Percentiles rank a stretch among this genome's conserved stretches.
phyloP scores from a whole-genome alignment of 768 basidiomycete species.

The Boletales sp. region DNA sequence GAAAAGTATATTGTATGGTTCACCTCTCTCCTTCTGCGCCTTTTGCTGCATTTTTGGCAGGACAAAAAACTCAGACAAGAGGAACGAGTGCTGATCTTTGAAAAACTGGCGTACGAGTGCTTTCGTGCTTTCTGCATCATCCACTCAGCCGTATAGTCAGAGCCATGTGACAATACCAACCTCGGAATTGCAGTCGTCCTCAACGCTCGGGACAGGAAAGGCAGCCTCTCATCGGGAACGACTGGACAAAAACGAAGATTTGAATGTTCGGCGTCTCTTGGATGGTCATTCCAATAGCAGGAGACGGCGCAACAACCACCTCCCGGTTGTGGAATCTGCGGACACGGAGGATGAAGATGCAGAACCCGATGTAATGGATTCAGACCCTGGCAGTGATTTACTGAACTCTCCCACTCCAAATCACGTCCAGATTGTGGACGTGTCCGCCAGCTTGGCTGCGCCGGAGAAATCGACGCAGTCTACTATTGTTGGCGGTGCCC shows the following conservation, averaged over 20 bases:
- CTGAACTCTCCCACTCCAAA: not conserved
- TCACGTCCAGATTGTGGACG: constrained; percentile 15
- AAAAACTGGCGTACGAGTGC: constrained; percentile 70
- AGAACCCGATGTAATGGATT: constrained; percentile 32
- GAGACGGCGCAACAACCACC: constrained; percentile 40
- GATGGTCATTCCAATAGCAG: constrained; percentile 47
- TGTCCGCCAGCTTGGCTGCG: constrained; percentile 4
- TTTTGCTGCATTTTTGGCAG: constrained; percentile 35
- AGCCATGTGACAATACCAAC: constrained; percentile 68
- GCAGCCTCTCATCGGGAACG: constrained; percentile 56
- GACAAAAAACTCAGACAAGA: constrained; percentile 93
- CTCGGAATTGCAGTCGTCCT: constrained; percentile 69
- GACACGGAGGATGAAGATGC: constrained; percentile 33
- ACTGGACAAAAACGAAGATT: constrained; percentile 57
- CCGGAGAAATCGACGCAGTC: constrained; percentile 14
- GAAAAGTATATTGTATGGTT: constrained; percentile 86
- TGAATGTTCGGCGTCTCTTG: constrained; percentile 50
- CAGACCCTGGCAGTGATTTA: constrained; percentile 15
- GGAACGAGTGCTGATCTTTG: constrained; percentile 69
- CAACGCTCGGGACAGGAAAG: constrained; percentile 79
- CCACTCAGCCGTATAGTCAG: constrained; percentile 46
- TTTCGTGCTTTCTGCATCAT: not conserved
- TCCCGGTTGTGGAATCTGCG: constrained; percentile 4
- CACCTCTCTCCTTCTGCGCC: not conserved
- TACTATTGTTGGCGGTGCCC: constrained; percentile 54